phyloP scores from a whole-genome alignment of 441 rosid species.

The California macrophylla region DNA sequence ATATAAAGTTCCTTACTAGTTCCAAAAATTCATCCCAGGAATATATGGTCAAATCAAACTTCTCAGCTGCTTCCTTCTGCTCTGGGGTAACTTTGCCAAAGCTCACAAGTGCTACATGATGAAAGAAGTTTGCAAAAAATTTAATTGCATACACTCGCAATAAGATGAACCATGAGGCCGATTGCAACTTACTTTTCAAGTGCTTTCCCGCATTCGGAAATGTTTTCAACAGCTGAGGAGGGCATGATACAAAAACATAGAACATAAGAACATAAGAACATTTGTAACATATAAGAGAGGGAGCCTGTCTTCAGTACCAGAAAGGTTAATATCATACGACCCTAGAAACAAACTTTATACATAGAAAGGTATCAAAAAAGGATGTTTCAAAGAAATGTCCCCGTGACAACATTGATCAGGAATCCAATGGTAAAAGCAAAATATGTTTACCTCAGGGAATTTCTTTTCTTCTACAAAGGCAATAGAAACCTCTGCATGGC shows the following conservation, averaged over 20 bases:
- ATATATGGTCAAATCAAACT: constrained; percentile 47
- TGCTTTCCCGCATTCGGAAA: constrained; percentile 50
- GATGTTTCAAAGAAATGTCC: background rate
- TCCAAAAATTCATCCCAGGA: constrained; percentile 80
- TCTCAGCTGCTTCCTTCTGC: constrained; percentile 56
- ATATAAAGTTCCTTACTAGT: constrained; percentile 35
- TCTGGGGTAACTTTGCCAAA: constrained; percentile 64
- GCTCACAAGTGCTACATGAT: constrained; percentile 75
- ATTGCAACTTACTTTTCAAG: constrained; percentile 58
- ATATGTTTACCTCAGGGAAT: constrained; percentile 55
- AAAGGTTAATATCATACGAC: background rate
- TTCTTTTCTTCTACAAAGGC: constrained; percentile 89
- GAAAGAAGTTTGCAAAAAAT: constrained; percentile 12
- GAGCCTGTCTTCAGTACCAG: background rate
- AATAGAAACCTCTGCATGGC: constrained; percentile 77
- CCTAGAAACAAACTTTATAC: background rate
- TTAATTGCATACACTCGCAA: background rate
- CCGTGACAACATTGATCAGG: background rate
- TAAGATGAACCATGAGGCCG: constrained; percentile 11
- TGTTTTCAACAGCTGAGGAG: constrained; percentile 65
- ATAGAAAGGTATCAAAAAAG: background rate
- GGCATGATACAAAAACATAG: constrained; percentile 6
- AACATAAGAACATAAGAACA: constrained; percentile 7
- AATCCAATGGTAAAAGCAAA: background rate
- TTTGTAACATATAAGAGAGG: background rate